A percentile compares a stretch with the other conserved stretches of the same genome.
These are phyloP conservation scores for Zygoascus hellenicus DNA, from an alignment of 1,139 yeast genomes.

Conservation along the genomic window DNA sequence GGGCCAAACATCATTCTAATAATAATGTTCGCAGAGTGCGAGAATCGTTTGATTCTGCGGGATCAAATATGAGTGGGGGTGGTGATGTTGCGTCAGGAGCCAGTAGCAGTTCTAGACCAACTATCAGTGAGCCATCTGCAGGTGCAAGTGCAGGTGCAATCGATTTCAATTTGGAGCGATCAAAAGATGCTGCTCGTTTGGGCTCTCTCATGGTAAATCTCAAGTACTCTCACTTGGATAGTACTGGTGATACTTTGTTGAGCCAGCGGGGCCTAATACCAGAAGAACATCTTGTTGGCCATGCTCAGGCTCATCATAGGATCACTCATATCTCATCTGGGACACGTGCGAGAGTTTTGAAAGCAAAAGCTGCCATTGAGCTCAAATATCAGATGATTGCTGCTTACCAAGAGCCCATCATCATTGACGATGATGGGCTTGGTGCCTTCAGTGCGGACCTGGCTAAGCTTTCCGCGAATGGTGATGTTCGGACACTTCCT, in stretches of 20 bases:
- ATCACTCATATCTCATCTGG: conserved; percentile 22
- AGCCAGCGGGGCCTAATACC: neutral
- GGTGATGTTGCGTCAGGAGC: neutral
- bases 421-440: conserved; percentile 7
- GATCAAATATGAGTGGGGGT: neutral
- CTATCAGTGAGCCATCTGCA: neutral
- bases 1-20: too few relatives aligned
- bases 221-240: conserved; percentile 16
- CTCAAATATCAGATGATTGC: conserved; percentile 47
- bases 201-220: conserved; percentile 24
- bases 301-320: conserved; percentile 6
- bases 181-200: conserved; percentile 23
- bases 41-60: neutral
- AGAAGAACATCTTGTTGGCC: too few relatives aligned
- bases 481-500: conserved; percentile 31
- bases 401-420: conserved; percentile 29
- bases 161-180: conserved; percentile 9
- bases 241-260: neutral
- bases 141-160: neutral
- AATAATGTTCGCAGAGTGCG: too few relatives aligned
- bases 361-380: conserved; percentile 47
- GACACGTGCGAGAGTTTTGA: conserved; percentile 47
- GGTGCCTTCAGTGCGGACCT: neutral
- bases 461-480: neutral
- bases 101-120: neutral